Evolutionary conservation across 441 rosid species (phyloP).

Genomic region (Pelargonium citronellum): DNA sequence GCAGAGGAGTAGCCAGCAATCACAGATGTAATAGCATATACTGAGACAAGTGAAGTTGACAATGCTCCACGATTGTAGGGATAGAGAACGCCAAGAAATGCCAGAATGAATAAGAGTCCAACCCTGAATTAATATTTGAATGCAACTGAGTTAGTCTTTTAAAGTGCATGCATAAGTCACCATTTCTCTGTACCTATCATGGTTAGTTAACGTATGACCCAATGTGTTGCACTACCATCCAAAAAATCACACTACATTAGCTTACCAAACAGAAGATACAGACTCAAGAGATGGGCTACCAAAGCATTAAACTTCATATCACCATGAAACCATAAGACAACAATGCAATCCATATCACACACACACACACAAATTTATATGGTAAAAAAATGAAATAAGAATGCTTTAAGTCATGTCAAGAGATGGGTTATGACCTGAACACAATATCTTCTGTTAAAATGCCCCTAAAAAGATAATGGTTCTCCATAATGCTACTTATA

Average conservation of each 20-base stretch:
- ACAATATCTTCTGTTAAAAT: too few relatives aligned
- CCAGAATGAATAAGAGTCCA: conserved; percentile 43
- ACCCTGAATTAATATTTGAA: conserved; percentile 37
- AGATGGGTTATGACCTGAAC: too few relatives aligned
- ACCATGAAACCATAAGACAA: neutral
- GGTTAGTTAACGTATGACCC: conserved; percentile 2
- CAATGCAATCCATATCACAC: neutral
- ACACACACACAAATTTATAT: neutral
- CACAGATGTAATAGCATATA: conserved; percentile 55
- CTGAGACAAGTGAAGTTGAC: conserved; percentile 46
- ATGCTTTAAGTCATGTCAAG: too few relatives aligned
- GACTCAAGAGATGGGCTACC: neutral
- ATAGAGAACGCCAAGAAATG: conserved; percentile 56
- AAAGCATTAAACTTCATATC: neutral
- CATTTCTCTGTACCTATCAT: neutral
- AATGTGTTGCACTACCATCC: neutral
- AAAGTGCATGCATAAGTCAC: neutral
- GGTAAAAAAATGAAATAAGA: neutral
- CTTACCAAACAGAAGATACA: neutral
- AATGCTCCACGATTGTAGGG: conserved; percentile 67
- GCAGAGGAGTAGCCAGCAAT: conserved; percentile 64
- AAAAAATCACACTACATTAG: neutral
- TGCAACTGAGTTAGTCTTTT: neutral
- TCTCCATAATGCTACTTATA: too few relatives aligned
- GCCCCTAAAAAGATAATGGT: too few relatives aligned